A percentile compares a stretch with the other conserved stretches of the same genome.
Conservation (phyloP, 2,329 filamentous ascomycete genomes). For the Colletotrichum sp. region DNA sequence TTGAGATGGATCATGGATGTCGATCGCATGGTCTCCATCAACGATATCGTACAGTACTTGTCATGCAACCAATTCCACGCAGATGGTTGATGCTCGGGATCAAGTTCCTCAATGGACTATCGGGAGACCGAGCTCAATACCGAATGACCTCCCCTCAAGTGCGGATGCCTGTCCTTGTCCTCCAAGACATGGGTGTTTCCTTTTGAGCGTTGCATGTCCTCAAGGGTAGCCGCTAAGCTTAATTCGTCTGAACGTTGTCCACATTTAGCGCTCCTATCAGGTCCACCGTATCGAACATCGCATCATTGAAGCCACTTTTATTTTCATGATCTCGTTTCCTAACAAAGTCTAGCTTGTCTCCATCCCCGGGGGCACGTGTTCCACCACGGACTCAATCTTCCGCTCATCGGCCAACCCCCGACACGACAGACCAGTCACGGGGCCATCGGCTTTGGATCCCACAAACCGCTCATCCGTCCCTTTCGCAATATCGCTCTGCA, state of each 20-base stretch:
- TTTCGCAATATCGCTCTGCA: not conserved
- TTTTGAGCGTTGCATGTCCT: not conserved
- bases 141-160: not conserved
- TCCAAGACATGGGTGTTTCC: not conserved
- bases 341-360: not conserved
- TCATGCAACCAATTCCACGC: not conserved
- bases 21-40: not conserved
- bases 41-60: not conserved
- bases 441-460: not conserved
- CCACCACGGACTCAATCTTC: not conserved
- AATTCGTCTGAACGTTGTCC: not conserved
- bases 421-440: not conserved
- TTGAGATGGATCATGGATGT: not conserved
- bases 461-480: not conserved
- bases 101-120: not conserved
- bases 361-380: not conserved
- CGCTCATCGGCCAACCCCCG: not conserved
- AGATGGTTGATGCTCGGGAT: not conserved
- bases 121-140: not conserved
- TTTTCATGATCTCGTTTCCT: not conserved
- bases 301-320: constrained; percentile 6
- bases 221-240: not conserved
- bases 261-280: not conserved
- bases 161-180: not conserved
- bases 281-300: not conserved